Percentiles rank a stretch among this genome's conserved stretches.
These are phyloP conservation scores for Ganoderma resinaceum DNA, from an alignment of 1,284 basidiomycete species.

Conservation along the genomic window DNA sequence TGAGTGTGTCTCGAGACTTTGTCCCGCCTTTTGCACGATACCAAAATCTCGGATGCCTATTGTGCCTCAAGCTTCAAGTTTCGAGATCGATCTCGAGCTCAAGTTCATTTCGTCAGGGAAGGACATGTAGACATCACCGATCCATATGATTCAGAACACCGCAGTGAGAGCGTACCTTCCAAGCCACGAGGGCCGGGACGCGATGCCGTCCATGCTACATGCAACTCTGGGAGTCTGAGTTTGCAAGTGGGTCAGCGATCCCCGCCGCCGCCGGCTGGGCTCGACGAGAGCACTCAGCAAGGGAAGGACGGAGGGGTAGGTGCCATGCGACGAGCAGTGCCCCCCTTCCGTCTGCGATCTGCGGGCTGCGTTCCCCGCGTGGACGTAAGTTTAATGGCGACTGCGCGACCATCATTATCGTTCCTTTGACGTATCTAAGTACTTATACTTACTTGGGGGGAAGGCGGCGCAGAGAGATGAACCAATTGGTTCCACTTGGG, in stretches of 20 bases:
- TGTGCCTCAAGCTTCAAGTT: too few relatives aligned
- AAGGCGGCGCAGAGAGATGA: too few relatives aligned
- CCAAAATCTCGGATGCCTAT: too few relatives aligned
- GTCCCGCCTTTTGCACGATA: too few relatives aligned
- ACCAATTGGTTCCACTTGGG: too few relatives aligned
- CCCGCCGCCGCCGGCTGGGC: too few relatives aligned
- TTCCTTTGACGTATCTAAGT: too few relatives aligned
- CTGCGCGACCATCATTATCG: not conserved
- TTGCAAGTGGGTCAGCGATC: not conserved
- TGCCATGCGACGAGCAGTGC: not conserved
- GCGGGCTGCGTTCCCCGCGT: not conserved
- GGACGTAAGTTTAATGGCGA: not conserved
- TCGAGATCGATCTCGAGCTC: too few relatives aligned
- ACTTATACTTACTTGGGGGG: not conserved
- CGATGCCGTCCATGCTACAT: not conserved
- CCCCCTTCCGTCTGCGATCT: not conserved
- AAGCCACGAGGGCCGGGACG: not conserved
- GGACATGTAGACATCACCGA: not conserved
- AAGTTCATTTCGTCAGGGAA: not conserved
- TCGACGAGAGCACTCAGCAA: not conserved
- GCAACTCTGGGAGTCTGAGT: not conserved
- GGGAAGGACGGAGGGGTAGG: too few relatives aligned
- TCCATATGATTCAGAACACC: not conserved
- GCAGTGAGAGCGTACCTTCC: not conserved
- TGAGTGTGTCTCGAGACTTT: too few relatives aligned